Evolutionary conservation across 306 rosid genomes (phyloP), one percentile per base, ranked within the genome.

Genomic region (Prunus fruticosa): DNA sequence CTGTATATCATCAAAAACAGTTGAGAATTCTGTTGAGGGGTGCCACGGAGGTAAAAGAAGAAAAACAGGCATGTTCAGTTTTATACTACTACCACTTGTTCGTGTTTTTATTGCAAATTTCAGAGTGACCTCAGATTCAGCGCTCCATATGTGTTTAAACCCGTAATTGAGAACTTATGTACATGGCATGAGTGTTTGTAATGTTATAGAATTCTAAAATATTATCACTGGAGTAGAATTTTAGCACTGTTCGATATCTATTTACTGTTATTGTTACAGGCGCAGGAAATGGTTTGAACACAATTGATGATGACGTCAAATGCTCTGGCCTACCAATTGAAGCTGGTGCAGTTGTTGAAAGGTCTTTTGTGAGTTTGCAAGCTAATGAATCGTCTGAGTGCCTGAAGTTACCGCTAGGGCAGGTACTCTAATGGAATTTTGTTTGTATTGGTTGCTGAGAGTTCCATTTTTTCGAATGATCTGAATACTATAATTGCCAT

Each of bases 51-150:
- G 74, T 80, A 94, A 94, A 88, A 89, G 88, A 87, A 89, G 85
- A 80, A 91, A 89, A 83, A 81, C 86, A 86, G 92, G 97, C 81
- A 85, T 63, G 92, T 53, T 67, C 69, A 67, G 43, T 50, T 45
- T 78, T 76, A 66, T 65, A 45, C 13, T 66, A 63, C 16, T 28
- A 8, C 23, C 52, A 34, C 28, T 30, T 30, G 22, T 46, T 57
- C 46, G 11, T 14, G 12, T 66, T 46, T 77, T 72, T 23, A 58
- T 61, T 61, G 16, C 38, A 38, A 23, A 28, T 16, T n/a, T 57
- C 54, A 7, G 53, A 64, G 5, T 22, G 23, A 51, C 25, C 52
- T 51, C 0, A 9, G 23, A 45, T 68, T 45, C 60, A 22, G 46
- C 7, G 47, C 8, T 9, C 58, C n/a, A 23, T 15, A 47, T 51